phyloP scores from a whole-genome alignment of 306 rosid species.

The Ziziphus jujuba region DNA sequence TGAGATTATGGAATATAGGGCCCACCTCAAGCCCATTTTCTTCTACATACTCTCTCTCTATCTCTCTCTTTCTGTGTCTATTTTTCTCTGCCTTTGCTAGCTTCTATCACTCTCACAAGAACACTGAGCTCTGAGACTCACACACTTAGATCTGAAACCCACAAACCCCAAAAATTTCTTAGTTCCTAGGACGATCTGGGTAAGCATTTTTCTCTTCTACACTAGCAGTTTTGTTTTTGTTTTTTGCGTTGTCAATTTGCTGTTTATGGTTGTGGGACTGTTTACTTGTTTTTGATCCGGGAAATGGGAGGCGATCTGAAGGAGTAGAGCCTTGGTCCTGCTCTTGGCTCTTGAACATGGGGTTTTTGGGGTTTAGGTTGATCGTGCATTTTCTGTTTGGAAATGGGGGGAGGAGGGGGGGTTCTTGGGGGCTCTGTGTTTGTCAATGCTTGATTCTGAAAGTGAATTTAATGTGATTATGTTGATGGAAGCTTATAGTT shows the following conservation, averaged over 20 bases:
- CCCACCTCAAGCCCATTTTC: constrained; percentile 18
- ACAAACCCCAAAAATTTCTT: constrained; percentile 1
- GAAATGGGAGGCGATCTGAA: constrained; percentile 18
- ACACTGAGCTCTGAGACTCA: constrained; percentile 5
- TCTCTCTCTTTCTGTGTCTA: too few species aligned
- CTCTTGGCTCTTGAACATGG: constrained; percentile 6
- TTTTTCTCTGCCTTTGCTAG: not conserved
- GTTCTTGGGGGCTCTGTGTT: constrained; percentile 5
- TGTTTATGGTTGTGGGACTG: not conserved
- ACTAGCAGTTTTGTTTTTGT: not conserved
- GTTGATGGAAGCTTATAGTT: constrained; percentile 1
- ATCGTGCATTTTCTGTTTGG: not conserved
- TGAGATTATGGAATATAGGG: constrained; percentile 8
- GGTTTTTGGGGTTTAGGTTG: constrained; percentile 8
- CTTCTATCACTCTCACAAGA: constrained; percentile 16
- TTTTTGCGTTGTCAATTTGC: not conserved
- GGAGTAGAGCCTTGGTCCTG: not conserved
- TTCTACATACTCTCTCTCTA: not conserved
- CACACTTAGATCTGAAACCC: constrained; percentile 42
- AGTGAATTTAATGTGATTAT: constrained; percentile 18
- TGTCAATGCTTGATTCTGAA: constrained; percentile 2
- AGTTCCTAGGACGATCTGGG: constrained; percentile 32
- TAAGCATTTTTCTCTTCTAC: constrained; percentile 21
- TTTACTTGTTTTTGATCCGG: constrained; percentile 8
- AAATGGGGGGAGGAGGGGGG: not conserved